phyloP scores from a whole-genome alignment of 805 yeast species.

The Teunomyces cretensis region DNA sequence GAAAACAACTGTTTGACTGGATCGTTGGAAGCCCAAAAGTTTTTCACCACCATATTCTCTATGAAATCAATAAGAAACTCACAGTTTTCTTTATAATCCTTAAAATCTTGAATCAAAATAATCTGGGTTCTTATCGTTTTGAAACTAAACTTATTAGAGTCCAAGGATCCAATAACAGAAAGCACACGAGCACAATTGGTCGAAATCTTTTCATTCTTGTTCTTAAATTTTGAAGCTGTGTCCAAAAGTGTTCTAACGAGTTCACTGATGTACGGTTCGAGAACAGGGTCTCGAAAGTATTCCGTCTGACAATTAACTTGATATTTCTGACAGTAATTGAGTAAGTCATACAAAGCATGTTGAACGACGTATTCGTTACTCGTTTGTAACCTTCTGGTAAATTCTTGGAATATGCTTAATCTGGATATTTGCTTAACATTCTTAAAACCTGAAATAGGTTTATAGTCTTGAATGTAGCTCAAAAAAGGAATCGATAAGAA shows the following conservation, averaged over 20 bases:
- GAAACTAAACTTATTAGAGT: conserved; percentile 54
- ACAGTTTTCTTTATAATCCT: conserved; percentile 58
- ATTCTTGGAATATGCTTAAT: conserved; percentile 44
- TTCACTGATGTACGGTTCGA: conserved; percentile 35
- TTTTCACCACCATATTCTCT: conserved; percentile 70
- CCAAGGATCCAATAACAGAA: conserved; percentile 76
- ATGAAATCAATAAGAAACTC: conserved; percentile 64
- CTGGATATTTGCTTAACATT: conserved; percentile 28
- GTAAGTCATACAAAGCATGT: conserved; percentile 68
- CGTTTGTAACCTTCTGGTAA: conserved; percentile 55
- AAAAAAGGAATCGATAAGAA: conserved; percentile 52
- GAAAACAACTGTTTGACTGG: conserved; percentile 80
- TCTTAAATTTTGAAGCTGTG: conserved; percentile 56
- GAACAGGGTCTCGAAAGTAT: conserved; percentile 33
- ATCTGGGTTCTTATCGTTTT: conserved; percentile 41
- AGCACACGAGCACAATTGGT: conserved; percentile 65
- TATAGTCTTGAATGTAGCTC: conserved; percentile 20
- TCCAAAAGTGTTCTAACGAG: conserved; percentile 55
- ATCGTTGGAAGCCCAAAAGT: conserved; percentile 87
- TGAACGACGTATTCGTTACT: conserved; percentile 70
- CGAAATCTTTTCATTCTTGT: conserved; percentile 48
- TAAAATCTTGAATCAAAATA: conserved; percentile 61
- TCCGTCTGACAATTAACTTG: conserved; percentile 49
- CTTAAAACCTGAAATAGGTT: conserved; percentile 11
- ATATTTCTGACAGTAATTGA: conserved; percentile 50